Evolutionary conservation across 2,329 filamentous ascomycete genomes (phyloP).

Genomic region (Fusarium guadeloupense): DNA sequence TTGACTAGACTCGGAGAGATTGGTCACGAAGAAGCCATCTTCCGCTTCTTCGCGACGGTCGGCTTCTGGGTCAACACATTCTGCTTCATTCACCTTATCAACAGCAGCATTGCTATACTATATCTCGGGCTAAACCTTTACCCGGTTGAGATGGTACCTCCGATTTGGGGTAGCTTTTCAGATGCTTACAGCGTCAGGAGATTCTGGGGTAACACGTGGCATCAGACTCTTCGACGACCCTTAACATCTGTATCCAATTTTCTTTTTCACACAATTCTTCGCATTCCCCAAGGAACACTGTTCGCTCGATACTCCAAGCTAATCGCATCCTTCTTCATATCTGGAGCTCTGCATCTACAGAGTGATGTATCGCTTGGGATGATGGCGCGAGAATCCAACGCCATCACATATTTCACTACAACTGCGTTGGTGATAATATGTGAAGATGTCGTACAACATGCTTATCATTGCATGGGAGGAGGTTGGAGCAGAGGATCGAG

Average conservation of each 20-base stretch:
- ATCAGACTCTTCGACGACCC: conserved; percentile 33
- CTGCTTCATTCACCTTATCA: conserved; percentile 31
- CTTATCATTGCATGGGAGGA: neutral
- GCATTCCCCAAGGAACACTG: conserved; percentile 6
- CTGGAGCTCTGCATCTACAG: conserved; percentile 27
- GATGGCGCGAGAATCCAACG: conserved; percentile 21
- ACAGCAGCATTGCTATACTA: conserved; percentile 12
- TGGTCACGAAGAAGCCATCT: conserved; percentile 6
- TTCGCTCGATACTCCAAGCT: conserved; percentile 29
- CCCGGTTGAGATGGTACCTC: conserved; percentile 25
- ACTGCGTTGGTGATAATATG: conserved; percentile 28
- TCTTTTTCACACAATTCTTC: conserved; percentile 11
- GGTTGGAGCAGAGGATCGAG: neutral
- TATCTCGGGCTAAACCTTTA: conserved; percentile 16
- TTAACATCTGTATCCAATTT: conserved; percentile 24
- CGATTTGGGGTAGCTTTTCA: conserved; percentile 25
- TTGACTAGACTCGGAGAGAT: conserved; percentile 12
- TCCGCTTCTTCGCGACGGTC: conserved; percentile 21
- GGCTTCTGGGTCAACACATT: conserved; percentile 37
- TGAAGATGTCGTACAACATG: conserved; percentile 24
- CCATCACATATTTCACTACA: conserved; percentile 15
- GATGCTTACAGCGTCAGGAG: conserved; percentile 28
- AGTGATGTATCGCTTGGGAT: conserved; percentile 28
- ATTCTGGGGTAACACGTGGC: conserved; percentile 35
- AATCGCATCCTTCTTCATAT: conserved; percentile 25